phyloP scores from a whole-genome alignment of 208 protist species.

The Crithidia acanthocephali region DNA sequence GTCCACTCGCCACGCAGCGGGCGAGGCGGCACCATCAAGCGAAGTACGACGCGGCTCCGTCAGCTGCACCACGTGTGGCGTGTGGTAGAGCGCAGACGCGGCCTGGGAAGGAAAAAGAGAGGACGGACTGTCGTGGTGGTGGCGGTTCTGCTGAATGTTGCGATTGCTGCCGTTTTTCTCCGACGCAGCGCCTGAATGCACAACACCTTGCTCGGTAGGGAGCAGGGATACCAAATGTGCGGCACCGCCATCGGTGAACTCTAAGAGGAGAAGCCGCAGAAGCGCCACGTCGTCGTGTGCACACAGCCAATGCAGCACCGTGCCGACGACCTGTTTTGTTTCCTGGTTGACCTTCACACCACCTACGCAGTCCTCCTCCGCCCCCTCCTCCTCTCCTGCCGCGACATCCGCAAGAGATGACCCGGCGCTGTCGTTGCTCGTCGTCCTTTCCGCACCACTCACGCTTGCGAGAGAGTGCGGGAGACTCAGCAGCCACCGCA shows the following conservation, averaged over 20 bases:
- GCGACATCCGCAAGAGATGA: too few species aligned
- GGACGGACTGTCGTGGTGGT: background rate
- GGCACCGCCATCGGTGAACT: background rate
- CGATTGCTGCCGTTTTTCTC: too few species aligned
- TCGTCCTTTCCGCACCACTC: too few species aligned
- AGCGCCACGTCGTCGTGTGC: slow-evolving; percentile 11
- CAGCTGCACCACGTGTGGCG: slow-evolving; percentile 12
- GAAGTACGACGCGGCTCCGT: too few species aligned
- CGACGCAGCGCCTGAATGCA: too few species aligned
- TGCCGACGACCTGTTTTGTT: slow-evolving; percentile 1
- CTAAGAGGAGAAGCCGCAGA: slow-evolving; percentile 12
- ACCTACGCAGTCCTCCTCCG: too few species aligned
- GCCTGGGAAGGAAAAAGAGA: background rate
- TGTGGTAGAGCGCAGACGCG: background rate
- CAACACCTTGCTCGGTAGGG: background rate
- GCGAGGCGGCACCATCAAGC: background rate
- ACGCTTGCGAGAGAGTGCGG: background rate
- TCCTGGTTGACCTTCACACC: background rate
- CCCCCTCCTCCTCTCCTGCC: too few species aligned
- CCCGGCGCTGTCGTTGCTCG: too few species aligned
- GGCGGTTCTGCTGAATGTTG: too few species aligned
- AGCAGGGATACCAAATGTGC: background rate
- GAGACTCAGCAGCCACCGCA: slow-evolving; percentile 5
- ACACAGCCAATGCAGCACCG: slow-evolving; percentile 24
- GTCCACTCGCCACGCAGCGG: too few species aligned